Evolutionary conservation across 352 stramenopile species (phyloP), one percentile per base, ranked within the genome.

Genomic region (Pythium utonaiense): DNA sequence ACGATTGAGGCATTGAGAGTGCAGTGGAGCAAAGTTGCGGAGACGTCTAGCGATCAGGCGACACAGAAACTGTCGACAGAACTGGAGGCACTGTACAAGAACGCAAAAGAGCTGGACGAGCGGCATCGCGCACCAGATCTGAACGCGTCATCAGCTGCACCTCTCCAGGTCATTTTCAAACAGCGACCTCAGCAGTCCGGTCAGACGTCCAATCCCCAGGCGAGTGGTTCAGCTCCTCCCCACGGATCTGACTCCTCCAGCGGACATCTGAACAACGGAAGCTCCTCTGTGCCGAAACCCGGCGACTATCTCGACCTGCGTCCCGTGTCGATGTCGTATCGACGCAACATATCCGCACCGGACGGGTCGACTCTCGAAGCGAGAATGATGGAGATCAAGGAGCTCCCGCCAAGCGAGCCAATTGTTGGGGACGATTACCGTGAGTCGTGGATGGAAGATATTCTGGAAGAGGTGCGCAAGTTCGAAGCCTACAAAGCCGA

Each of bases 151-250:
- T 42, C 62, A 25, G 66, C 62, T 31, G 59, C 80, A 40, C 86
- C 83, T 30, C 66, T 92, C 28, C 86, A 95, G 66, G 62, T 95
- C 52, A 89, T 95, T 24, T 95, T 91, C 62, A 93, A 93, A 61
- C 86, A 93, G 48, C 80, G 86, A 25, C 81, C 82, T 22, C 82
- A 92, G 41, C 67, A 81, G 51, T 57, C 67, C 21, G 53, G 60
- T 42, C 53, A 60, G 16, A 33, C 57, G 6, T 24, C 53, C 53
- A 49, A 59, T 45, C 33, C 31, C 28, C 38, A 34, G 10, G 19
- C 33, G 25, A 38, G 38, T 24, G 6, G n/a, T 27, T 8, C 40
- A 9, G 12, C 40, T 16, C 14, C 40, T 9, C 14, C 40, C 4
- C 17, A 17, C 34, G 19, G 6, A n/a, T 3, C 17, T 9, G n/a